phyloP scores from a whole-genome alignment of 2,329 filamentous ascomycete genomes.

The Passalora sequoiae region DNA sequence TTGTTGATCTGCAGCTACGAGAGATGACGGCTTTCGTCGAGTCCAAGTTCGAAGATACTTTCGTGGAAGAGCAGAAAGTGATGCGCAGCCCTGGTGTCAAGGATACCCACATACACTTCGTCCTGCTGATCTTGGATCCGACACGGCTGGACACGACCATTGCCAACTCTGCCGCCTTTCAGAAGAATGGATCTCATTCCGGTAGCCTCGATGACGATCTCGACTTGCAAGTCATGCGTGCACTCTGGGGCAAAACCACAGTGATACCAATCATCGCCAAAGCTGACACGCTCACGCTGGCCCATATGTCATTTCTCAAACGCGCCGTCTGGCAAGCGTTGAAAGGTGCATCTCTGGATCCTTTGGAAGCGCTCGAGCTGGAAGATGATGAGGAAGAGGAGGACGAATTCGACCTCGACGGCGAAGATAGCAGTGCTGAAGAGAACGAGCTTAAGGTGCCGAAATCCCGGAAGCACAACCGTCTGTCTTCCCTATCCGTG shows the following conservation, averaged over 20 bases:
- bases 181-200: slow-evolving; percentile 15
- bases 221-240: slow-evolving; percentile 82
- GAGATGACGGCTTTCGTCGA: slow-evolving; percentile 91
- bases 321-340: slow-evolving; percentile 84
- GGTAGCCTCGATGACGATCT: slow-evolving; percentile 69
- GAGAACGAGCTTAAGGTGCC: slow-evolving; percentile 36
- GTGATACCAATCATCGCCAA: slow-evolving; percentile 95
- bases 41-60: slow-evolving; percentile 97
- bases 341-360: slow-evolving; percentile 79
- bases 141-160: slow-evolving; percentile 69
- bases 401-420: slow-evolving; percentile 47
- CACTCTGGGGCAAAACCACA: slow-evolving; percentile 86
- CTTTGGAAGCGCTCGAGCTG: slow-evolving; percentile 76
- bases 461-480: slow-evolving; percentile 30
- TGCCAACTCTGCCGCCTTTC: slow-evolving; percentile 11
- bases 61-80: slow-evolving; percentile 96
- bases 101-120: slow-evolving; percentile 96
- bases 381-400: slow-evolving; percentile 62
- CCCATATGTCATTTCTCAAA: slow-evolving; percentile 90
- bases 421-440: slow-evolving; percentile 35
- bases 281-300: slow-evolving; percentile 91
- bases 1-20: slow-evolving; percentile 88
- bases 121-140: slow-evolving; percentile 87
- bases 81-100: slow-evolving; percentile 85
- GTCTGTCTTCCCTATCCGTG: slow-evolving; percentile 38